Evolutionary conservation across 306 rosid genomes (phyloP).

Genomic region (Urtica urens): DNA sequence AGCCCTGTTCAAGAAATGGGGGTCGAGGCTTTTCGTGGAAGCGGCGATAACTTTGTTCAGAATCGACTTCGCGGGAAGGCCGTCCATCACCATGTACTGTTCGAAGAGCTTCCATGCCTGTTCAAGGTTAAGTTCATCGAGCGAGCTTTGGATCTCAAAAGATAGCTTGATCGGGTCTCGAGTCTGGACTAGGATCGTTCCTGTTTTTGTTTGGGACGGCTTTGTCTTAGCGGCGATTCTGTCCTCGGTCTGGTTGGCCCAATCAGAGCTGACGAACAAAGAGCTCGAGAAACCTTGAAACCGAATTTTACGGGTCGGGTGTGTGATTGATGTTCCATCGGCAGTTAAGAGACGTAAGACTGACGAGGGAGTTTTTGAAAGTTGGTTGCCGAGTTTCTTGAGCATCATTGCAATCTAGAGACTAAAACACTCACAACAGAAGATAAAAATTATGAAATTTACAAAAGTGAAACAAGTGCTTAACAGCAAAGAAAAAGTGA

Average conservation of each 20-base stretch:
- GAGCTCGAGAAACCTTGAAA: conserved; percentile 10
- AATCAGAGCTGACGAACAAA: conserved; percentile 23
- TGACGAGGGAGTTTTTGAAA: no score
- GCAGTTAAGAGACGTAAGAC: conserved; percentile 20
- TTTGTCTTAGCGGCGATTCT: conserved; percentile 9
- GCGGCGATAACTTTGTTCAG: conserved; percentile 40
- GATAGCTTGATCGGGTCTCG: conserved; percentile 56
- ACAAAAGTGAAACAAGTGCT: no score
- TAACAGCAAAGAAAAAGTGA: no score
- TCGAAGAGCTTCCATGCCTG: conserved; percentile 67
- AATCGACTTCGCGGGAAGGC: conserved; percentile 70
- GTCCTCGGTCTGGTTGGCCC: conserved; percentile 15
- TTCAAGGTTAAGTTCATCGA: conserved; percentile 33
- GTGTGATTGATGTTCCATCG: conserved; percentile 15
- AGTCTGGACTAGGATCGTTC: conserved; percentile 62
- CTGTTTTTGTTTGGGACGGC: conserved; percentile 33
- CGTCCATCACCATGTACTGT: conserved; percentile 67
- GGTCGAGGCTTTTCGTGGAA: conserved; percentile 49
- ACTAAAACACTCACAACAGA: no score
- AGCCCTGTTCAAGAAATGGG: conserved; percentile 51
- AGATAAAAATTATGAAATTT: no score
- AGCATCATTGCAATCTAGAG: no score
- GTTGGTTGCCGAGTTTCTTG: no score
- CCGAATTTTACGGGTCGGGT: conserved; percentile 9
- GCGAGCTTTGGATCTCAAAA: conserved; percentile 45